Percentiles rank a stretch among this genome's conserved stretches.
These are phyloP conservation scores for Proteromonas lacertae DNA, from an alignment of 352 stramenopile genomes.

Conservation along the genomic window DNA sequence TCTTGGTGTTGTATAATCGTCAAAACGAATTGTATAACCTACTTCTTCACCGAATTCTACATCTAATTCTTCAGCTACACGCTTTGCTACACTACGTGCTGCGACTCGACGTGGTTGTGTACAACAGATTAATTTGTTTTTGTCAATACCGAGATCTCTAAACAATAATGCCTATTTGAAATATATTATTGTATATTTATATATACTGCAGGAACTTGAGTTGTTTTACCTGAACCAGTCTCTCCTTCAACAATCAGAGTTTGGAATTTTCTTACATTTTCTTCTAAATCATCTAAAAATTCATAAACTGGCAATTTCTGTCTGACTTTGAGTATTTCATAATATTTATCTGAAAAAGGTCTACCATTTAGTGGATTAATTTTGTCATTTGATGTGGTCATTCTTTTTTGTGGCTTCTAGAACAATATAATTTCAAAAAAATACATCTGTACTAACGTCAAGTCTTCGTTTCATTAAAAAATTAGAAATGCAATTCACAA, in stretches of 20 bases:
- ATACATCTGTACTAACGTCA: too few relatives aligned
- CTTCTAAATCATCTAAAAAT: slow-evolving; percentile 36
- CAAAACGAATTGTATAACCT: slow-evolving; percentile 96
- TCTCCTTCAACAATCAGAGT: slow-evolving; percentile 83
- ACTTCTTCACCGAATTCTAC: slow-evolving; percentile 78
- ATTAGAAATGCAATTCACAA: too few relatives aligned
- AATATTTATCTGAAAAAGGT: slow-evolving; percentile 53
- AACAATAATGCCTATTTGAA: slow-evolving; percentile 8
- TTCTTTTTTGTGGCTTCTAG: background rate
- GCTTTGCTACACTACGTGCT: slow-evolving; percentile 77
- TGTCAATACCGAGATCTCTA: too few relatives aligned
- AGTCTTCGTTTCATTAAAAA: too few relatives aligned
- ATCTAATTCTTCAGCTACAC: slow-evolving; percentile 94
- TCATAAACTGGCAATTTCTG: slow-evolving; percentile 55
- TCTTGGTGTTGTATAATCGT: slow-evolving; percentile 48
- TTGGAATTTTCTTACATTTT: slow-evolving; percentile 34
- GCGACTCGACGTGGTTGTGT: slow-evolving; percentile 89
- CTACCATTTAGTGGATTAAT: slow-evolving; percentile 56
- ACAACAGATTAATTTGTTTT: slow-evolving; percentile 32
- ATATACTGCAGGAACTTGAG: too few relatives aligned
- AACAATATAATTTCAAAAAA: too few relatives aligned
- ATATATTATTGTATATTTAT: slow-evolving; percentile 60
- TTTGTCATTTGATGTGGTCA: background rate
- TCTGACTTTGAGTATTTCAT: slow-evolving; percentile 36
- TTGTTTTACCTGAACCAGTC: too few relatives aligned